Base-by-base conservation (phyloP, 1,139 yeast genomes). In the Hemisphaericaspora xylanilytica region DNA sequence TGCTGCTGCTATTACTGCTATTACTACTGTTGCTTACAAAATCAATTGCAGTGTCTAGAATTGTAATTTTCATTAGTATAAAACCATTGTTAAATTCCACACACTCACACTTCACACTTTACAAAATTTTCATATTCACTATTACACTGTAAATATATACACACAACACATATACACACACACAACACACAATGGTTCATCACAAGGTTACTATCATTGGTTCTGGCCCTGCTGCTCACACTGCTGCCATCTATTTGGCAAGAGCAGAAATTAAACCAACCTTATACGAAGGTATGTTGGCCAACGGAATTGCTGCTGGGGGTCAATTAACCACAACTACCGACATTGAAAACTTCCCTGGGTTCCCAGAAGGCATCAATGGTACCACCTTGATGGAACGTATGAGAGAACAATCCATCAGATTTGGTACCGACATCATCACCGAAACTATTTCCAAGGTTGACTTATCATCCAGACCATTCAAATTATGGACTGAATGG, bases 181-280 rank as follows among this genome's bases (percentile, higher is more conserved):
- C n/a, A n/a, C n/a, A n/a, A n/a, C n/a, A 20, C 32, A 79, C 74
- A 75, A 83, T 82, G 89, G 85, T 78, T 54, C 96, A 89, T 66
- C 81, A 86, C 70, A 80, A 75, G 68, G 96, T 89, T 48, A 88
- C 95, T 38, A 88, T 90, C 56, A 84, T 90, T 49, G 97, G 97
- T 35, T 90, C 97, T 38, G 98, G 98, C 53, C 98, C 98, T 40
- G 98, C 98, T 45, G 98, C 97, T 41, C 97, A 92, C 74, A 92
- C 98, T 34, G 98, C 98, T 37, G 98, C 98, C 52, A 87, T 92
- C 64, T 92, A 92, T 67, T 75, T 92, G 45, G 83, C 97, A 24
- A 82, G 98, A 66, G 98, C 98, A 28, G 98, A 92, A 72, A 81
- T 89, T 61, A 83, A 85, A 67, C 97, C 98, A 27, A 83, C 88